Conservation (phyloP, 805 yeast species). For the Saccharomycopsis oosterbeekiorum region DNA sequence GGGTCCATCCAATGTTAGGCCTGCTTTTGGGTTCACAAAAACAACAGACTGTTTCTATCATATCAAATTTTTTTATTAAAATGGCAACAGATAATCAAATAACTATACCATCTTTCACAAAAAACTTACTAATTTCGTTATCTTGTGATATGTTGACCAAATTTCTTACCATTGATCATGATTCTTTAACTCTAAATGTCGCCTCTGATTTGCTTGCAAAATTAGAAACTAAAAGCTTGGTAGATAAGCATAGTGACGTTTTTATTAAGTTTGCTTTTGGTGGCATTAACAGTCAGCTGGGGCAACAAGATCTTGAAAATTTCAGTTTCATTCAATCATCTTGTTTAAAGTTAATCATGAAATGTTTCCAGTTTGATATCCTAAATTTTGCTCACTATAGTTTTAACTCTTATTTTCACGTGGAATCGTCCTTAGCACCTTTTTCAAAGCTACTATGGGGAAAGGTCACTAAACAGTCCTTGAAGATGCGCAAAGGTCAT, state of each 20-base stretch:
- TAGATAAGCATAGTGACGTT: conserved; percentile 34
- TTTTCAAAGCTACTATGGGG: conserved; percentile 25
- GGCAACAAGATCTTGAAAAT: not conserved
- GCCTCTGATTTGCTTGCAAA: conserved; percentile 31
- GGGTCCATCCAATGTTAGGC: conserved; percentile 41
- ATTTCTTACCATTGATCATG: conserved; percentile 17
- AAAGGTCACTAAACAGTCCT: conserved; percentile 19
- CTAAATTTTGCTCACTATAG: conserved; percentile 33
- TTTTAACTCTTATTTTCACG: conserved; percentile 26
- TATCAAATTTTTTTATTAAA: conserved; percentile 40
- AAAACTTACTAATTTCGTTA: conserved; percentile 6
- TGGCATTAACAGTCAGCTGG: not conserved
- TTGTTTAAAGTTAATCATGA: conserved; percentile 25
- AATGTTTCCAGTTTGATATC: conserved; percentile 39
- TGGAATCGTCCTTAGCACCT: conserved; percentile 24
- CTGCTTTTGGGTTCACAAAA: conserved; percentile 39
- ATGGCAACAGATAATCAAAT: conserved; percentile 8
- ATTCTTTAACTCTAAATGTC: conserved; percentile 22
- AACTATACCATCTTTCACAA: conserved; percentile 1
- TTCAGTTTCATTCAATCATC: conserved; percentile 1
- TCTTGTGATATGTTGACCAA: conserved; percentile 13
- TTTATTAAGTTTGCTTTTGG: conserved; percentile 19
- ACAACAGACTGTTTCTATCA: conserved; percentile 42
- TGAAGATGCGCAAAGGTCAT: not conserved
- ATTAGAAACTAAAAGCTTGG: conserved; percentile 39